Conservation (phyloP, 768 basidiomycete genomes). For the Lentinula edodes region DNA sequence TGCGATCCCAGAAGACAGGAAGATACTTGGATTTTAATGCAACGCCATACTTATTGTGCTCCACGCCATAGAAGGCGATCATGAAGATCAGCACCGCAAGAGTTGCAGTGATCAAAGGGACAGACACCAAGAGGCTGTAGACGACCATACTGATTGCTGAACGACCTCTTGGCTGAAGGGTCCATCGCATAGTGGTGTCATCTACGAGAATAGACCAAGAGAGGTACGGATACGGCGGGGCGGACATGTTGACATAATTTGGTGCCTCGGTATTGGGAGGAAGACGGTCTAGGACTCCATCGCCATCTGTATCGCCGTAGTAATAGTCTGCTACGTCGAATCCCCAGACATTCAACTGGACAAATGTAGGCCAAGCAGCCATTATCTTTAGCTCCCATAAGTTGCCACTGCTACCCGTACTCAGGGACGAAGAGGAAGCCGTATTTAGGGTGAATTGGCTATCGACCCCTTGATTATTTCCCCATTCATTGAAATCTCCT, state of each 20-base stretch:
- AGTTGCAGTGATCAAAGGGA: slow-evolving; percentile 81
- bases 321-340: slow-evolving; percentile 74
- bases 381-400: slow-evolving; percentile 87
- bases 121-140: slow-evolving; percentile 75
- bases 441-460: slow-evolving; percentile 60
- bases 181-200: slow-evolving; percentile 74
- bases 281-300: slow-evolving; percentile 85
- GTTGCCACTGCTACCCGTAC: slow-evolving; percentile 29
- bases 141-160: slow-evolving; percentile 79
- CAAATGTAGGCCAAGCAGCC: slow-evolving; percentile 83
- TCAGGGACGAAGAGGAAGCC: not conserved
- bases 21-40: slow-evolving; percentile 73
- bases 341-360: slow-evolving; percentile 88
- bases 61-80: slow-evolving; percentile 96
- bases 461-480: slow-evolving; percentile 78
- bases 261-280: slow-evolving; percentile 83
- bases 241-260: slow-evolving; percentile 89
- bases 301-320: slow-evolving; percentile 86
- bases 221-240: slow-evolving; percentile 82
- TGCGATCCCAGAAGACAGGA: slow-evolving; percentile 75
- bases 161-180: slow-evolving; percentile 75
- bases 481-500: slow-evolving; percentile 90
- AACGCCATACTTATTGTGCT: slow-evolving; percentile 87
- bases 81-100: slow-evolving; percentile 85
- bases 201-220: slow-evolving; percentile 83